Conservation (phyloP, 345 rosid genomes). For the Eutrema japonicum region DNA sequence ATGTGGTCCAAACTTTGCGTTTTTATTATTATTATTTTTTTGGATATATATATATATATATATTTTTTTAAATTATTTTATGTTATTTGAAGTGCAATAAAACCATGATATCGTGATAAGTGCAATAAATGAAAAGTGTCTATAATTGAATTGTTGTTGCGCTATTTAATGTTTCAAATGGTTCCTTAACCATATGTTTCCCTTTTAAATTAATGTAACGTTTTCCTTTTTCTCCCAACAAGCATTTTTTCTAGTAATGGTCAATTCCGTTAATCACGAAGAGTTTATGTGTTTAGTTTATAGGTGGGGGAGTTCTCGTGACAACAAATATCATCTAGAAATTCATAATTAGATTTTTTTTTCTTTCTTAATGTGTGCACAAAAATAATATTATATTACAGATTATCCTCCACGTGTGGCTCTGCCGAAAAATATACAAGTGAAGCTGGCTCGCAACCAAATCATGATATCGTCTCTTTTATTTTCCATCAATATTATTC, state of each 20-base stretch:
- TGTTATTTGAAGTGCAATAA: neutral
- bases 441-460: slow-evolving; percentile 42
- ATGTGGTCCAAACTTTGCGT: slow-evolving; percentile 31
- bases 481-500: neutral
- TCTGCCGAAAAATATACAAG: slow-evolving; percentile 27
- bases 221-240: neutral
- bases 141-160: slow-evolving; percentile 13
- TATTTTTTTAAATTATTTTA: neutral
- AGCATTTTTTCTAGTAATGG: neutral
- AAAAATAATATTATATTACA: neutral
- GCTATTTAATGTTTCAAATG: slow-evolving; percentile 20
- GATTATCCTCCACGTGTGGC: slow-evolving; percentile 40
- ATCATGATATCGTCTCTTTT: slow-evolving; percentile 28
- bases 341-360: neutral
- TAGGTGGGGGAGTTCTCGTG: neutral
- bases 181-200: slow-evolving; percentile 27
- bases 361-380: slow-evolving; percentile 3
- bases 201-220: slow-evolving; percentile 11
- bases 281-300: slow-evolving; percentile 28
- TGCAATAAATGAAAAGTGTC: slow-evolving; percentile 12
- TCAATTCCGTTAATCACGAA: slow-evolving; percentile 26
- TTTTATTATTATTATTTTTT: neutral
- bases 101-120: too few relatives aligned
- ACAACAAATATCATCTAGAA: slow-evolving; percentile 11
- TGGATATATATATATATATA: neutral